A percentile compares a stretch with the other conserved stretches of the same genome.
These are phyloP conservation scores for Brassica cretica DNA, from an alignment of 345 rosid genomes.

Conservation along the genomic window DNA sequence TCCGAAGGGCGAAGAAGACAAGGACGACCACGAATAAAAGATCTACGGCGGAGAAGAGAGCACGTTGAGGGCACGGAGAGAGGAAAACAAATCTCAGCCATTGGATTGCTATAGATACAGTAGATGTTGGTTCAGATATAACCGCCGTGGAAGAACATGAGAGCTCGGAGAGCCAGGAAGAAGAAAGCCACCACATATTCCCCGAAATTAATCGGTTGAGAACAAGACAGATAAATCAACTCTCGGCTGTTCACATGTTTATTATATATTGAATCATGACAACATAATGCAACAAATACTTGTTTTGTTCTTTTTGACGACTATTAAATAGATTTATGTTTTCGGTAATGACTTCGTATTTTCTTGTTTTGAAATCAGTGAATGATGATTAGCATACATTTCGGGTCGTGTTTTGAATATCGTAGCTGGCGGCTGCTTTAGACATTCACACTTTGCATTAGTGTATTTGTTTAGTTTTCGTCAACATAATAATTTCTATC, in stretches of 20 bases:
- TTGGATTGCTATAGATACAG: constrained; percentile 49
- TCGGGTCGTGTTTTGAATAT: neutral
- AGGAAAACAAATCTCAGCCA: constrained; percentile 78
- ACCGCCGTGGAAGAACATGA: constrained; percentile 63
- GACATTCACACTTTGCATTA: neutral
- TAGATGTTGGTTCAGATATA: constrained; percentile 31
- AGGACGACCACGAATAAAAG: constrained; percentile 54
- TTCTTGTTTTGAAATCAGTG: neutral
- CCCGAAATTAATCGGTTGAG: neutral
- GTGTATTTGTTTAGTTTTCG: neutral
- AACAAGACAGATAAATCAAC: neutral
- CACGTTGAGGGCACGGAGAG: constrained; percentile 83
- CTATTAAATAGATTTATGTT: neutral
- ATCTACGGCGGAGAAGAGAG: constrained; percentile 56
- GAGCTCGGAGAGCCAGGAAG: constrained; percentile 57
- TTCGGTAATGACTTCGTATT: neutral
- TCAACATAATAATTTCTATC: too few species aligned
- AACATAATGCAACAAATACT: neutral
- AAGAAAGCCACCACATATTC: constrained; percentile 29
- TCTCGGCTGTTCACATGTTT: constrained; percentile 1
- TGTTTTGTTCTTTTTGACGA: neutral
- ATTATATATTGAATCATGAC: neutral
- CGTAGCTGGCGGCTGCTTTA: neutral
- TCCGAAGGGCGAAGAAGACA: constrained; percentile 48
- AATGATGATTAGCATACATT: neutral